Conservation (phyloP, 257 asterid species). For the Solanum bulbocastanum region DNA sequence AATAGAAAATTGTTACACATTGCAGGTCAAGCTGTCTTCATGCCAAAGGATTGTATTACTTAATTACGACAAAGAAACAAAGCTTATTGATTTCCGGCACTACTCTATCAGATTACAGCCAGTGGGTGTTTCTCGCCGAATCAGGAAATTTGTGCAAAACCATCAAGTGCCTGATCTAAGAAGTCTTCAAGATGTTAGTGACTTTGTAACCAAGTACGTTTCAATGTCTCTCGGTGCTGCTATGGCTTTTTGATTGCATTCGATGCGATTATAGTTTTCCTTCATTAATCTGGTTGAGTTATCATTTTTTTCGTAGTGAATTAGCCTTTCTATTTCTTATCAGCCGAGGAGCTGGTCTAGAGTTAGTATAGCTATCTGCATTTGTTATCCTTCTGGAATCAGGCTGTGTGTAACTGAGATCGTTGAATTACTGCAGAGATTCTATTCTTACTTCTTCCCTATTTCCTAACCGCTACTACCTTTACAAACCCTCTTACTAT, state of each 20-base stretch:
- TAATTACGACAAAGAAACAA: conserved; percentile 80
- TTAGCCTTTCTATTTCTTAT: not conserved
- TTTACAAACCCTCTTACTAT: not conserved
- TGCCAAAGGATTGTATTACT: conserved; percentile 96
- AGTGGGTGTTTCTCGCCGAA: conserved; percentile 73
- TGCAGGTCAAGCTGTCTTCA: conserved; percentile 83
- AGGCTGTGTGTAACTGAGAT: not conserved
- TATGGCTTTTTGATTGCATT: not conserved
- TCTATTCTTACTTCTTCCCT: not conserved
- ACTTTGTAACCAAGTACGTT: conserved; percentile 67
- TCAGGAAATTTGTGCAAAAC: conserved; percentile 85
- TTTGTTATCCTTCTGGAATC: not conserved
- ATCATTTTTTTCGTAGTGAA: not conserved
- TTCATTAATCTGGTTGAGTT: not conserved
- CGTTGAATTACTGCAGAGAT: not conserved
- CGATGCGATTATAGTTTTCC: not conserved
- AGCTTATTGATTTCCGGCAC: conserved; percentile 81
- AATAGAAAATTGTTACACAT: not conserved
- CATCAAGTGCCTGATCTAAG: conserved; percentile 84
- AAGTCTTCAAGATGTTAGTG: conserved; percentile 83
- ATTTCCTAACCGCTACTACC: not conserved
- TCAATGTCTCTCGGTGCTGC: conserved; percentile 6
- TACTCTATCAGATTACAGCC: conserved; percentile 93
- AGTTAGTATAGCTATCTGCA: not conserved
- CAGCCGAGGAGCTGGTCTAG: not conserved